phyloP scores from a whole-genome alignment of 208 protist genomes.

The Leishmania arabica region DNA sequence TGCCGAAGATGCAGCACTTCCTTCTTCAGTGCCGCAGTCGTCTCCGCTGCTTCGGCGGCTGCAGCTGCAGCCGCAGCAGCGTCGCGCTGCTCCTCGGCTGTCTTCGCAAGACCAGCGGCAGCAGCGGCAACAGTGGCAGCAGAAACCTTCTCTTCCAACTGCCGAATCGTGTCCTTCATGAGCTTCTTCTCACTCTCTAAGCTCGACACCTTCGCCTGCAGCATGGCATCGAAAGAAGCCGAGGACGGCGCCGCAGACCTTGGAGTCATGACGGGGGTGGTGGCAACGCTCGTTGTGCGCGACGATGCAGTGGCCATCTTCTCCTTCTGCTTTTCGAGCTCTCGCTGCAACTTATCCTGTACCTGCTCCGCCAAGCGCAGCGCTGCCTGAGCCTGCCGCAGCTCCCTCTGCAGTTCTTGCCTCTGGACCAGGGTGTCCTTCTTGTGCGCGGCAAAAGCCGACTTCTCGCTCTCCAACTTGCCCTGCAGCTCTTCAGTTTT shows the following conservation, averaged over 20 bases:
- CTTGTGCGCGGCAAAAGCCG: slow-evolving; percentile 7
- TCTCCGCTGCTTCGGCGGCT: neutral
- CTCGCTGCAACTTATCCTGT: slow-evolving; percentile 27
- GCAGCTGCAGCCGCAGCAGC: neutral
- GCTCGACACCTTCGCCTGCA: slow-evolving; percentile 8
- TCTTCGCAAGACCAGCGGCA: slow-evolving; percentile 5
- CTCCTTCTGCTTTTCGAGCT: slow-evolving; percentile 26
- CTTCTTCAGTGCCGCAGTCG: neutral
- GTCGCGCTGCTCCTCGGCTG: neutral
- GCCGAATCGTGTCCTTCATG: slow-evolving; percentile 13
- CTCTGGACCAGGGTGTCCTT: neutral
- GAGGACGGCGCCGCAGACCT: neutral
- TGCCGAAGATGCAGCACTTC: neutral
- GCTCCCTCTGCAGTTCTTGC: slow-evolving; percentile 19
- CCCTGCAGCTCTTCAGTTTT: slow-evolving; percentile 19
- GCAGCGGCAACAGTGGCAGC: slow-evolving; percentile 1
- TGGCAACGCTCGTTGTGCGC: neutral
- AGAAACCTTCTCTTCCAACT: slow-evolving; percentile 14
- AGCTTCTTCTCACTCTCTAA: slow-evolving; percentile 12
- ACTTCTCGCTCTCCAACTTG: slow-evolving; percentile 21
- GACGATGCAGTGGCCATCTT: neutral
- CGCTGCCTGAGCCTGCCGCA: slow-evolving; percentile 13
- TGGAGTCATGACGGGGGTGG: slow-evolving; percentile 13
- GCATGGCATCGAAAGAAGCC: neutral
- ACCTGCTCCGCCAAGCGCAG: slow-evolving; percentile 10